These are phyloP conservation scores for Poa pratensis DNA, from an alignment of 176 grass and related monocot genomes.

Conservation along the genomic window DNA sequence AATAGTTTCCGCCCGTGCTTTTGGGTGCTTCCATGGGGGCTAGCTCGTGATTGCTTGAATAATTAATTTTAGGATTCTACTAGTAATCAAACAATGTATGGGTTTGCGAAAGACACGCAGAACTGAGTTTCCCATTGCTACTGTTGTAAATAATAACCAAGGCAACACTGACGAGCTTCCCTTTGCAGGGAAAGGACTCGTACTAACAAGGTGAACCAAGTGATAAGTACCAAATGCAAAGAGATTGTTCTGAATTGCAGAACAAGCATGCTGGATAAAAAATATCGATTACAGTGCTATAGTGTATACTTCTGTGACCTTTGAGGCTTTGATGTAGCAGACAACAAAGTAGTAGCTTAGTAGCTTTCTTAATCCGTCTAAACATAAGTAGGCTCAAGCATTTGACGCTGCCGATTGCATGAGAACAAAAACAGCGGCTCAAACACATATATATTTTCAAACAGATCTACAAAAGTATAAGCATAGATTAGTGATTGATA, in stretches of 20 bases:
- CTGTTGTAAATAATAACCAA: background rate
- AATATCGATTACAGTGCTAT: background rate
- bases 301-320: background rate
- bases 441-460: constrained; percentile 5
- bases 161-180: background rate
- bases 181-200: background rate
- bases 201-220: background rate
- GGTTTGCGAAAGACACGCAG: background rate
- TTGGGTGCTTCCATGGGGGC: background rate
- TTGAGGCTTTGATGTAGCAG: background rate
- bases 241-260: background rate
- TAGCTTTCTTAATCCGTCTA: constrained; percentile 3
- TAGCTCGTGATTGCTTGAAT: background rate
- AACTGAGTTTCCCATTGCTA: background rate
- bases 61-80: background rate
- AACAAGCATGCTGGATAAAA: background rate
- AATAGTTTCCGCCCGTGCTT: background rate
- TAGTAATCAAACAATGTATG: background rate
- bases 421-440: background rate
- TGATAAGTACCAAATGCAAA: background rate
- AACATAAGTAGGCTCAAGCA: background rate
- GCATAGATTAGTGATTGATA: background rate
- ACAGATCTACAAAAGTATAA: constrained; percentile 11
- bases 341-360: background rate
- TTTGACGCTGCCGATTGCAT: background rate